phyloP scores from a whole-genome alignment of 192 early-diverging fungal species.

The Entomortierella chlamydospora region DNA sequence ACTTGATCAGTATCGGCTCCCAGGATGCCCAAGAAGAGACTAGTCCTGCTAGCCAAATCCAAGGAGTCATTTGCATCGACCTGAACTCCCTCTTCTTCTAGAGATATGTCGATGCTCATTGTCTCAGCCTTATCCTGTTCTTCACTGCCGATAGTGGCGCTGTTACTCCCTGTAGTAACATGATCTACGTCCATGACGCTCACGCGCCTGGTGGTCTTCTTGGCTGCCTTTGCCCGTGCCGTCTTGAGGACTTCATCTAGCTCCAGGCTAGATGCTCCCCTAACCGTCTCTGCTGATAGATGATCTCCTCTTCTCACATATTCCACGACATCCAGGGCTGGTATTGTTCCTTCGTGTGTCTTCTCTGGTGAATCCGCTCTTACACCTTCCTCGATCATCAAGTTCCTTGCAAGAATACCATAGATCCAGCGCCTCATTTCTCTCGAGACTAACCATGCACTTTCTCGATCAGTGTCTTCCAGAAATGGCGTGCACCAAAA shows the following conservation, averaged over 20 bases:
- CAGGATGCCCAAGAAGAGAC: conserved; percentile 42
- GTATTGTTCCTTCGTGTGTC: background rate
- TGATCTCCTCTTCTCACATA: conserved; percentile 59
- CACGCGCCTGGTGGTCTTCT: conserved; percentile 7
- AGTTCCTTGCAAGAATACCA: conserved; percentile 26
- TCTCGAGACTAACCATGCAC: conserved; percentile 54
- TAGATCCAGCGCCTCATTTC: conserved; percentile 59
- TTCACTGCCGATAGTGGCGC: background rate
- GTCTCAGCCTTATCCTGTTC: conserved; percentile 7
- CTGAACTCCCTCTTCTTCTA: background rate
- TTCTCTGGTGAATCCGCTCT: background rate
- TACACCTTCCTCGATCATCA: background rate
- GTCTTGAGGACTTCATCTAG: conserved; percentile 29
- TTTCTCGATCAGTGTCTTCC: conserved; percentile 58
- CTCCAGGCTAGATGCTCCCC: conserved; percentile 23
- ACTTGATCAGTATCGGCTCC: conserved; percentile 29
- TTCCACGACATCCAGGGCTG: conserved; percentile 39
- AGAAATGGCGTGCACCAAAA: conserved; percentile 64
- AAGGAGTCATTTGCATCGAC: background rate
- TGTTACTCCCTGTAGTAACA: background rate
- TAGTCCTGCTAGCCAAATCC: conserved; percentile 30
- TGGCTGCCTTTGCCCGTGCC: background rate
- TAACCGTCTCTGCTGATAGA: conserved; percentile 47
- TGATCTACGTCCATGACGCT: conserved; percentile 22
- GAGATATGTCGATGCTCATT: conserved; percentile 3